Evolutionary conservation across 2,329 filamentous ascomycete species (phyloP).

Genomic region (Cladosporium sp.): DNA sequence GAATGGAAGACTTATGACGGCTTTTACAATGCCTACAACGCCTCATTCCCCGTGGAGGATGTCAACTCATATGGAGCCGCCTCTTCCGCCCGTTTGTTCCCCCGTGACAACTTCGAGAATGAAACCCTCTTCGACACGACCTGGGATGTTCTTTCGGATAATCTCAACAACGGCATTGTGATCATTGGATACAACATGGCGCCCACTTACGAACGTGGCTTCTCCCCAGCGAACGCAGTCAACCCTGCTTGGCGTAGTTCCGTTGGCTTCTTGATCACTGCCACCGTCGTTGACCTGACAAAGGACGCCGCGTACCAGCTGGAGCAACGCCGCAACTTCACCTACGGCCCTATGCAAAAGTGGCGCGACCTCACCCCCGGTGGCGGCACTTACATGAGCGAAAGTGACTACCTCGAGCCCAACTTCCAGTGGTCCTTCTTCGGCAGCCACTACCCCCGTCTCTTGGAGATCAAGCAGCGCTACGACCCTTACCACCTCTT

Average conservation of each 20-base stretch:
- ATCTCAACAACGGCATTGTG: slow-evolving; percentile 4
- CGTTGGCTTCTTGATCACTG: slow-evolving; percentile 13
- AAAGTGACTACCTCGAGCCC: slow-evolving; percentile 35
- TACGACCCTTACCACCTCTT: slow-evolving; percentile 30
- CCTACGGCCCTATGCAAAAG: slow-evolving; percentile 1
- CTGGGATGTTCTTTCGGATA: slow-evolving; percentile 2
- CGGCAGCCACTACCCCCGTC: slow-evolving; percentile 23
- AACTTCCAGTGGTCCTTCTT: slow-evolving; percentile 28
- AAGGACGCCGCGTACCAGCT: neutral
- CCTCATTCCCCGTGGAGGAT: slow-evolving; percentile 15
- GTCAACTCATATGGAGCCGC: slow-evolving; percentile 10
- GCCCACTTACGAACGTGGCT: slow-evolving; percentile 1
- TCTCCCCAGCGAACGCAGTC: slow-evolving; percentile 10
- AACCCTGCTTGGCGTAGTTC: slow-evolving; percentile 15
- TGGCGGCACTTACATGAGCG: slow-evolving; percentile 43
- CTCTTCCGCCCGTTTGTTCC: slow-evolving; percentile 13
- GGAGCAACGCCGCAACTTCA: slow-evolving; percentile 6
- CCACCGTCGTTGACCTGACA: neutral
- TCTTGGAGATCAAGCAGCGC: slow-evolving; percentile 27
- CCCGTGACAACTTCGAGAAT: slow-evolving; percentile 12
- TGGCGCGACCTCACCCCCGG: slow-evolving; percentile 38
- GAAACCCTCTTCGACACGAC: slow-evolving; percentile 10
- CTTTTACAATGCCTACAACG: slow-evolving; percentile 15
- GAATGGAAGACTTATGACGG: slow-evolving; percentile 5
- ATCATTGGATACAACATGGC: slow-evolving; percentile 15